These are phyloP conservation scores for Trichoderma sp. DNA, from an alignment of 2,329 filamentous ascomycete species.

Conservation along the genomic window DNA sequence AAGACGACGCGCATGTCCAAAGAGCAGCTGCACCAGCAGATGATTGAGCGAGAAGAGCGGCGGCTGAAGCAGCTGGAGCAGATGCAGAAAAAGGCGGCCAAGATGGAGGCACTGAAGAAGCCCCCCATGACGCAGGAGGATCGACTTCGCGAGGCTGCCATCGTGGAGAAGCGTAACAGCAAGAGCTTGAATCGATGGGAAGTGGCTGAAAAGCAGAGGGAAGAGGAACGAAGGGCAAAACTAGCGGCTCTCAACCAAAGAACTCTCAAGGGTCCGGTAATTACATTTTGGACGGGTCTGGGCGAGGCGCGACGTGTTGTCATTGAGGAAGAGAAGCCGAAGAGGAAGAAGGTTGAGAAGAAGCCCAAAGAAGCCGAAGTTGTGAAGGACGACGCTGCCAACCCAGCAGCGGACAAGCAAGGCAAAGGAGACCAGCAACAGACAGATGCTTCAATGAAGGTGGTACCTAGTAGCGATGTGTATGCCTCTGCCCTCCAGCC, in stretches of 20 bases:
- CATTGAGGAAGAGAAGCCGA: conserved; percentile 61
- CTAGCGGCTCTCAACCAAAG: conserved; percentile 85
- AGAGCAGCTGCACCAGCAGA: conserved; percentile 64
- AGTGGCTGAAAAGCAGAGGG: conserved; percentile 82
- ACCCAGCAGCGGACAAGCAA: neutral
- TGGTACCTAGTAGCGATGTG: neutral
- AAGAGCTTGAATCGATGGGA: conserved; percentile 94
- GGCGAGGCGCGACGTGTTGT: conserved; percentile 68
- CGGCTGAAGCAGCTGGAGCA: conserved; percentile 67
- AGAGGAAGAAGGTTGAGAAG: conserved; percentile 50
- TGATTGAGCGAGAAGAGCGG: conserved; percentile 69
- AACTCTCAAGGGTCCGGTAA: conserved; percentile 81
- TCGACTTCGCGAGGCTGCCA: conserved; percentile 75
- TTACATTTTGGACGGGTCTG: conserved; percentile 91
- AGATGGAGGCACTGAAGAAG: conserved; percentile 71
- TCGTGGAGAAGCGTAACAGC: conserved; percentile 80
- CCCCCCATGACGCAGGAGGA: conserved; percentile 85
- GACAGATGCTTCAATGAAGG: neutral
- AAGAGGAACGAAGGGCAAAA: conserved; percentile 78
- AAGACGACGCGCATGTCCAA: conserved; percentile 59
- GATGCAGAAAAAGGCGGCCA: conserved; percentile 67
- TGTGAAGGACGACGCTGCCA: conserved; percentile 20
- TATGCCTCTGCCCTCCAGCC: neutral
- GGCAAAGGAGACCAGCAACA: conserved; percentile 9
- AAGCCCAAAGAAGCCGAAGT: conserved; percentile 29